Evolutionary conservation across 208 protist genomes (phyloP).

Genomic region (Leptomonas pyrrhocoris): DNA sequence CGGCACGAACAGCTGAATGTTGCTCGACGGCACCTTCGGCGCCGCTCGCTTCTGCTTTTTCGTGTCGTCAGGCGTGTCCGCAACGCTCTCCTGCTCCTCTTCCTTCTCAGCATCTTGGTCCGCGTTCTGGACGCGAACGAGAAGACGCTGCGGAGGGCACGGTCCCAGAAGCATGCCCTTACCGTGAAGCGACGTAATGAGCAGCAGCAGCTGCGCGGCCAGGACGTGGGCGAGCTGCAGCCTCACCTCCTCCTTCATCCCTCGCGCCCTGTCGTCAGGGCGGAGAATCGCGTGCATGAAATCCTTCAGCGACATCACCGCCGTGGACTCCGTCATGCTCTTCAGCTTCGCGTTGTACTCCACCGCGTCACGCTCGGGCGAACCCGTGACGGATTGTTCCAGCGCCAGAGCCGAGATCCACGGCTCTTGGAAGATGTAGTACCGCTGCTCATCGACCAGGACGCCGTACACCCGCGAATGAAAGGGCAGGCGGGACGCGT

Average conservation of each 20-base stretch:
- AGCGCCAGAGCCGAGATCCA: conserved; percentile 77
- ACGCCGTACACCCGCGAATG: conserved; percentile 74
- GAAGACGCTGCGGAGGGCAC: conserved; percentile 64
- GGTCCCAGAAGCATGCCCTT: conserved; percentile 84
- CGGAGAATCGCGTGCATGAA: conserved; percentile 67
- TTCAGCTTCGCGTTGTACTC: conserved; percentile 60
- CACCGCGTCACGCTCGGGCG: conserved; percentile 39
- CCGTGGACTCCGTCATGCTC: conserved; percentile 39
- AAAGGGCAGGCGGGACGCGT: conserved; percentile 74
- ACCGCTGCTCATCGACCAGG: conserved; percentile 74
- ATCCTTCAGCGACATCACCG: conserved; percentile 76
- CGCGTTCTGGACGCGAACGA: conserved; percentile 62
- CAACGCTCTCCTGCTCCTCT: conserved; percentile 17
- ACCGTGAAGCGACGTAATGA: conserved; percentile 72
- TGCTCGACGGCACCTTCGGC: conserved; percentile 33
- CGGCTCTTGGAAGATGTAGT: conserved; percentile 84
- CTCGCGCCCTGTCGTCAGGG: conserved; percentile 19
- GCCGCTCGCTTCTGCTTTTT: conserved; percentile 9
- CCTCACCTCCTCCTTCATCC: conserved; percentile 47
- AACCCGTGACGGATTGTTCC: conserved; percentile 42
- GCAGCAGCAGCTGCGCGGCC: conserved; percentile 66
- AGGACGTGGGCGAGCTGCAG: conserved; percentile 74
- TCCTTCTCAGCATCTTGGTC: conserved; percentile 9
- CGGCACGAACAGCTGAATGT: conserved; percentile 73
- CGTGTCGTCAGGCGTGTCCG: conserved; percentile 17